Evolutionary conservation across 1,139 yeast species (phyloP).

Genomic region (Hansenula sp.): DNA sequence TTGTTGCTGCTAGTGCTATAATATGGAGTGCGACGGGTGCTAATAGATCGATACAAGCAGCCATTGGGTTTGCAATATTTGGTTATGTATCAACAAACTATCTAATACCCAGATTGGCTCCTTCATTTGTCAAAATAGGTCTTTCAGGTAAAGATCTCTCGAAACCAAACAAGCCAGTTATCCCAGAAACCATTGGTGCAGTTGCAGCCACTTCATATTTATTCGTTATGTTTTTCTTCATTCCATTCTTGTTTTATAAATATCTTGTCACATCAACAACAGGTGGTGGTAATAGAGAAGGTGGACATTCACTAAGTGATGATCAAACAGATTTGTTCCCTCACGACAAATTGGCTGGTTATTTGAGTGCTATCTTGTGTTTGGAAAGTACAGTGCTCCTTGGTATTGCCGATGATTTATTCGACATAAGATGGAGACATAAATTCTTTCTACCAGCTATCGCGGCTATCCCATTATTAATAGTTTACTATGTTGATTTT

Average conservation of each 20-base stretch:
- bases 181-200: slow-evolving; percentile 92
- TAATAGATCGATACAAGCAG: slow-evolving; percentile 31
- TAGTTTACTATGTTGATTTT: slow-evolving; percentile 91
- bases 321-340: slow-evolving; percentile 50
- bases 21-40: slow-evolving; percentile 17
- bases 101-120: slow-evolving; percentile 64
- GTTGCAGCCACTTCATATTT: slow-evolving; percentile 79
- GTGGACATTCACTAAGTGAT: slow-evolving; percentile 11
- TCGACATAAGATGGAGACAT: slow-evolving; percentile 96
- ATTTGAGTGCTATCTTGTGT: slow-evolving; percentile 78
- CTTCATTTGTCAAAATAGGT: slow-evolving; percentile 71
- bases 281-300: slow-evolving; percentile 52
- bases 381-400: slow-evolving; percentile 78
- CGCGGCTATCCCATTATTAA: slow-evolving; percentile 84
- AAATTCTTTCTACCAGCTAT: slow-evolving; percentile 93
- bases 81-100: slow-evolving; percentile 58
- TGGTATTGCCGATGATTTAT: slow-evolving; percentile 91
- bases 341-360: slow-evolving; percentile 81
- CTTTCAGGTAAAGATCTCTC: slow-evolving; percentile 80
- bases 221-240: slow-evolving; percentile 75
- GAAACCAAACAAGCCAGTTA: slow-evolving; percentile 61
- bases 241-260: slow-evolving; percentile 85
- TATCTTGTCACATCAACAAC: slow-evolving; percentile 59
- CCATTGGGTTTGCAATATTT: slow-evolving; percentile 60
- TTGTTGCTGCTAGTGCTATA: slow-evolving; percentile 4